Evolutionary conservation across 176 grass and related monocot species (phyloP).

Genomic region (Microstegium vimineum): DNA sequence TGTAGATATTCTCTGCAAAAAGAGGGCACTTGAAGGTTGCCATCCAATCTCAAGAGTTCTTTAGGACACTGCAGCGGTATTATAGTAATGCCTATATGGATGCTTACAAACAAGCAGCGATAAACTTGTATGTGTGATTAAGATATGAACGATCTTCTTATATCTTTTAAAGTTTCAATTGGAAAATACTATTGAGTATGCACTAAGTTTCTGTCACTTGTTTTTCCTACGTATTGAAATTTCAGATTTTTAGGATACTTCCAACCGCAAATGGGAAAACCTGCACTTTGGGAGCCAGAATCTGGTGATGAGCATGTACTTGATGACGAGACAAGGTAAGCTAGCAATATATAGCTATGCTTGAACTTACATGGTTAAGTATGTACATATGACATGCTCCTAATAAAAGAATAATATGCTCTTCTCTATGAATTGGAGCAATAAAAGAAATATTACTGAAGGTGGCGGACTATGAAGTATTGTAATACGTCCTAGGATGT

Average conservation of each 20-base stretch:
- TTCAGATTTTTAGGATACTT: constrained; percentile 96
- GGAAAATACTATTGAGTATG: constrained; percentile 1
- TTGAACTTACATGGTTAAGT: background rate
- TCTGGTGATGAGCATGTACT: constrained; percentile 54
- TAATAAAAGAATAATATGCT: background rate
- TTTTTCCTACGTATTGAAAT: constrained; percentile 20
- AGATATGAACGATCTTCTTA: constrained; percentile 13
- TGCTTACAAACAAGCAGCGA: constrained; percentile 93
- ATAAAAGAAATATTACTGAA: background rate
- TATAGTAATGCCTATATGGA: constrained; percentile 98
- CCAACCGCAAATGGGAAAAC: constrained; percentile 57
- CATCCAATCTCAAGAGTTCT: constrained; percentile 86
- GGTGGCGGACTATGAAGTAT: background rate
- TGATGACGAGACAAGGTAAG: constrained; percentile 53
- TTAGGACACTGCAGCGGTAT: constrained; percentile 89
- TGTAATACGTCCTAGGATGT: too few species aligned
- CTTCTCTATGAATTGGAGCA: background rate
- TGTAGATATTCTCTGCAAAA: constrained; percentile 94
- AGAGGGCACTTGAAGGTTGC: constrained; percentile 81
- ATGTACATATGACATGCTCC: background rate
- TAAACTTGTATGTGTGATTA: constrained; percentile 85
- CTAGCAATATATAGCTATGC: background rate
- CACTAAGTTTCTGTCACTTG: constrained; percentile 15
- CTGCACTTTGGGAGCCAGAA: constrained; percentile 75
- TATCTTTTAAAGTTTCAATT: constrained; percentile 8